phyloP scores from a whole-genome alignment of 208 protist species.

The Crithidia bombi region DNA sequence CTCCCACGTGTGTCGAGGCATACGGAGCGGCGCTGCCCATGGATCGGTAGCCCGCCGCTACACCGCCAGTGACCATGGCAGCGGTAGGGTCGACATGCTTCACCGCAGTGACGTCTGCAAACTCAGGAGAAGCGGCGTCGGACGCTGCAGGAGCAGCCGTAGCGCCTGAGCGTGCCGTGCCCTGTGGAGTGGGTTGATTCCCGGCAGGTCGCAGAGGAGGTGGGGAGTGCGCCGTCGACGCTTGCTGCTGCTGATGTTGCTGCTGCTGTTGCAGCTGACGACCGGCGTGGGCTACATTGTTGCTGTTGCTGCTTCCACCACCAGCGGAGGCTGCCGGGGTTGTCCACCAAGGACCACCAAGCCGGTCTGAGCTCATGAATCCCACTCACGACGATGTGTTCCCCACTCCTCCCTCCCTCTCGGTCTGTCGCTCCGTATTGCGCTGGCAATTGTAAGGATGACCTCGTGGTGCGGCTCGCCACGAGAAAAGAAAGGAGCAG shows the following conservation, averaged over 20 bases:
- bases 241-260: not conserved
- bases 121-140: too few relatives aligned
- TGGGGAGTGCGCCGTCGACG: not conserved
- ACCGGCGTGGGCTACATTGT: not conserved
- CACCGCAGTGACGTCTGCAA: not conserved
- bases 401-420: too few relatives aligned
- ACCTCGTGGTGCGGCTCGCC: too few relatives aligned
- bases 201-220: conserved; percentile 11
- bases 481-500: too few relatives aligned
- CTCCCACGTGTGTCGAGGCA: not conserved
- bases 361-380: not conserved
- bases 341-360: not conserved
- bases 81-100: not conserved
- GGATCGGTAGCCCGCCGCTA: not conserved
- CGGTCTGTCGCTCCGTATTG: too few relatives aligned
- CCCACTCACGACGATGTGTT: not conserved
- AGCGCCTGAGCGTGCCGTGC: too few relatives aligned
- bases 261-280: conserved; percentile 14
- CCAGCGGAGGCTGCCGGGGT: not conserved
- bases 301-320: too few relatives aligned
- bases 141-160: too few relatives aligned
- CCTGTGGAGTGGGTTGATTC: not conserved
- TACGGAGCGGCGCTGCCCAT: conserved; percentile 8
- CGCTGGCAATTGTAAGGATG: too few relatives aligned
- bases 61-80: too few relatives aligned